Percentiles rank a stretch among this genome's conserved stretches.
phyloP scores from a whole-genome alignment of 495 filamentous ascomycete species.

The Daldinia grandis region DNA sequence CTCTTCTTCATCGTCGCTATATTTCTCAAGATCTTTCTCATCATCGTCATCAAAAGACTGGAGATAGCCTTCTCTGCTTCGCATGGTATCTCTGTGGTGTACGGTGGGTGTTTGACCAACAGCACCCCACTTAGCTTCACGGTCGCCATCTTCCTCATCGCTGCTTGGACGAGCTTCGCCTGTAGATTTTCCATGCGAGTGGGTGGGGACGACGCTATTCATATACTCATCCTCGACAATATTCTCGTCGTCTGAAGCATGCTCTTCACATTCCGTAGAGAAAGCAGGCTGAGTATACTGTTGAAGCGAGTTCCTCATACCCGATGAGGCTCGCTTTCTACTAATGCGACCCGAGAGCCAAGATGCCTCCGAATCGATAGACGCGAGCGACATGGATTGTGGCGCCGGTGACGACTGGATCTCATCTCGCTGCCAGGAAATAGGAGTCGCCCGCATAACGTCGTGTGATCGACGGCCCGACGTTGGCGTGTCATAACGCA shows the following conservation, averaged over 20 bases:
- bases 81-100: conserved; percentile 49
- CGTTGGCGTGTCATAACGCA: conserved; percentile 58
- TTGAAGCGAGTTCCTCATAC: conserved; percentile 46
- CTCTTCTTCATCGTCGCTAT: conserved; percentile 49
- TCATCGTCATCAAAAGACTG: conserved; percentile 55
- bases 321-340: conserved; percentile 54
- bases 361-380: conserved; percentile 89
- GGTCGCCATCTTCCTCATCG: conserved; percentile 52
- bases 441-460: conserved; percentile 53
- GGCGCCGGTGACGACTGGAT: conserved; percentile 55
- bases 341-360: conserved; percentile 79
- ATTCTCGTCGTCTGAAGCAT: conserved; percentile 61
- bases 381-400: conserved; percentile 73
- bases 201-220: conserved; percentile 61
- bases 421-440: conserved; percentile 55
- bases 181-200: conserved; percentile 53
- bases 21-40: conserved; percentile 34
- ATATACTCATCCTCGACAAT: conserved; percentile 73
- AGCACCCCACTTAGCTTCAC: conserved; percentile 54
- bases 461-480: conserved; percentile 54
- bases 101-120: conserved; percentile 53
- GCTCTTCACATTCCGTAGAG: conserved; percentile 53
- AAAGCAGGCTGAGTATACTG: conserved; percentile 42
- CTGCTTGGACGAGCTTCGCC: conserved; percentile 59
- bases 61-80: conserved; percentile 70